Evolutionary conservation across 345 rosid genomes (phyloP).

Genomic region (Turritis glabra): DNA sequence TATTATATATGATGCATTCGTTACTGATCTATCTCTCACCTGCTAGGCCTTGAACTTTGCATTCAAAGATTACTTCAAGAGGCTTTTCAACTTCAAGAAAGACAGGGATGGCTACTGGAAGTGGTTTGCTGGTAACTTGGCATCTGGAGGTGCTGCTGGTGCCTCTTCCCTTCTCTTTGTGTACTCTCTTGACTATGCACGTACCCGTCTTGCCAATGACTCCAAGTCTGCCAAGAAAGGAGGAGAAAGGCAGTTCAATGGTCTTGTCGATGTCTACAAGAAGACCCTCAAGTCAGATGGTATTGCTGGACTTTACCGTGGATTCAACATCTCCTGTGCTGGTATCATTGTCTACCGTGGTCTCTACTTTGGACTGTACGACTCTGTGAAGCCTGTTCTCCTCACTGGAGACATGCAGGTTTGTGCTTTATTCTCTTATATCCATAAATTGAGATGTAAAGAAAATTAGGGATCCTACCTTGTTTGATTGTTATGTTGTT

Average conservation of each 20-base stretch:
- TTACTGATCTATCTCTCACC: background rate
- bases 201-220: conserved; percentile 89
- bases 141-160: conserved; percentile 89
- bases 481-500: background rate
- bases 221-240: conserved; percentile 93
- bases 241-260: conserved; percentile 87
- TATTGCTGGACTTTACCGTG: conserved; percentile 89
- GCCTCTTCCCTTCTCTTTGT: conserved; percentile 85
- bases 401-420: conserved; percentile 61
- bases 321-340: conserved; percentile 84
- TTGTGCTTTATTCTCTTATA: background rate
- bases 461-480: background rate
- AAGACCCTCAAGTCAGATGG: conserved; percentile 77
- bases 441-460: background rate
- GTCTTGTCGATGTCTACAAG: conserved; percentile 76
- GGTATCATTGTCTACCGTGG: conserved; percentile 92
- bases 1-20: background rate
- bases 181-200: conserved; percentile 85
- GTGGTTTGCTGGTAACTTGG: conserved; percentile 94
- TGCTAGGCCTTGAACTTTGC: conserved; percentile 89
- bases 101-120: conserved; percentile 91
- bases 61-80: conserved; percentile 89
- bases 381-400: conserved; percentile 77
- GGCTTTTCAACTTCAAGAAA: conserved; percentile 88
- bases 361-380: conserved; percentile 82